These are phyloP conservation scores for Penicillium sclerotiorum DNA, from an alignment of 2,329 filamentous ascomycete species.

Conservation along the genomic window DNA sequence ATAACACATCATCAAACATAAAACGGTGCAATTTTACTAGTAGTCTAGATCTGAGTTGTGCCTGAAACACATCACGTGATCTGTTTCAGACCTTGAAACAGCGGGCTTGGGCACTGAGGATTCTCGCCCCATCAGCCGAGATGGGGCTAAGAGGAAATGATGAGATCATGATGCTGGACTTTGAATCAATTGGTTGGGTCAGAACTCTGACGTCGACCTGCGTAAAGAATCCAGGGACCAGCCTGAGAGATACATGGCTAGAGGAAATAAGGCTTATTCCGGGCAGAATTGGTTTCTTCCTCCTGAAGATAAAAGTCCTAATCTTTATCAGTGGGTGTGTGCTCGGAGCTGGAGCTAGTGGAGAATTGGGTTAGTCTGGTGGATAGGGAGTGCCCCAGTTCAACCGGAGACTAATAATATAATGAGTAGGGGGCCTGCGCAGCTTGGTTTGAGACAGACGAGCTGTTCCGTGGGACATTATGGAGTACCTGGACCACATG, in stretches of 20 bases:
- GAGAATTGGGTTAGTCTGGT: not conserved
- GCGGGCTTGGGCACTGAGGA: not conserved
- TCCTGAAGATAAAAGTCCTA: no score
- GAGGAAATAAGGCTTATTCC: no score
- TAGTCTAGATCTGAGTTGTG: not conserved
- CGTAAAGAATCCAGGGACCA: not conserved
- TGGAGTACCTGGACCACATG: not conserved
- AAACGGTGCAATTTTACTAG: no score
- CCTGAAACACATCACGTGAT: conserved; percentile 6
- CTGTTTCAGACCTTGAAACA: not conserved
- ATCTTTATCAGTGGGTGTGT: no score
- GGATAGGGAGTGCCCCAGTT: not conserved
- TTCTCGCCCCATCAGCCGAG: conserved; percentile 3
- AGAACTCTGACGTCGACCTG: conserved; percentile 1
- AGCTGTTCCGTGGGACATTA: conserved; percentile 13
- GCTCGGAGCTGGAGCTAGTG: not conserved
- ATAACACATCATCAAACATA: no score
- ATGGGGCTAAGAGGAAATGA: not conserved
- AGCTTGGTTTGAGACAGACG: conserved; percentile 16
- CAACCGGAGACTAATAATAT: not conserved
- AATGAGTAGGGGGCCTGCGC: conserved; percentile 1
- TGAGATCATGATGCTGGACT: not conserved
- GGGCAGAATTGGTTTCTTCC: no score
- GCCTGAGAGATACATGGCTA: no score
- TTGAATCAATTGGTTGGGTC: not conserved